Conservation (phyloP, 768 basidiomycete genomes). For the Porphyrellus cyaneotinctus region DNA sequence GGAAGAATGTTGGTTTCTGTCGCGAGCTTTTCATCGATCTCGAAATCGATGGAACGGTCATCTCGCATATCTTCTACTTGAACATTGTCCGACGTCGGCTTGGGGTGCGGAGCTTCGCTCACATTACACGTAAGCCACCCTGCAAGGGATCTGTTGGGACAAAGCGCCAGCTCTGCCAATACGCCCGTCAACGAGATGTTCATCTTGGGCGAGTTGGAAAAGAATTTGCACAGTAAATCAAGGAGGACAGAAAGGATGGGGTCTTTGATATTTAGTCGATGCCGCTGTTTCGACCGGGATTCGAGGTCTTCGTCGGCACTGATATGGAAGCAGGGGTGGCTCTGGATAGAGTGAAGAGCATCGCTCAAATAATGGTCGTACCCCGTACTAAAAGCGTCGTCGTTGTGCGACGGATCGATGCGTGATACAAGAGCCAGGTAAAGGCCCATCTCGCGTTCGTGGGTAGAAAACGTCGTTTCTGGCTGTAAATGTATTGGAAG, state of each 20-base stretch:
- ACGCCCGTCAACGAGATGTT: slow-evolving; percentile 88
- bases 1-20: slow-evolving; percentile 56
- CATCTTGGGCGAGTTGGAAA: slow-evolving; percentile 78
- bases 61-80: slow-evolving; percentile 53
- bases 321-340: slow-evolving; percentile 54
- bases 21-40: slow-evolving; percentile 60
- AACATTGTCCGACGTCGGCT: slow-evolving; percentile 6
- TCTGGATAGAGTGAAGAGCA: slow-evolving; percentile 63
- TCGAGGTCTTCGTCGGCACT: slow-evolving; percentile 41
- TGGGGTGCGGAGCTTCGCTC: slow-evolving; percentile 34
- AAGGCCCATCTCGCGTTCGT: slow-evolving; percentile 79
- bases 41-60: slow-evolving; percentile 77
- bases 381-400: slow-evolving; percentile 76
- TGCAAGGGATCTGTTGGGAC: slow-evolving; percentile 78
- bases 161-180: slow-evolving; percentile 74
- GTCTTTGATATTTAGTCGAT: slow-evolving; percentile 76
- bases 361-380: slow-evolving; percentile 82
- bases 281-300: slow-evolving; percentile 47
- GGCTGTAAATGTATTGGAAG: slow-evolving; percentile 54
- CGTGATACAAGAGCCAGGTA: slow-evolving; percentile 78
- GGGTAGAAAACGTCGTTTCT: slow-evolving; percentile 70
- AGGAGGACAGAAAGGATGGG: slow-evolving; percentile 69
- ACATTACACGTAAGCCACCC: slow-evolving; percentile 82
- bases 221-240: slow-evolving; percentile 70
- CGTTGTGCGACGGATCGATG: slow-evolving; percentile 64